phyloP scores from a whole-genome alignment of 1,284 basidiomycete species.

The Fomitopsis schrenkii region DNA sequence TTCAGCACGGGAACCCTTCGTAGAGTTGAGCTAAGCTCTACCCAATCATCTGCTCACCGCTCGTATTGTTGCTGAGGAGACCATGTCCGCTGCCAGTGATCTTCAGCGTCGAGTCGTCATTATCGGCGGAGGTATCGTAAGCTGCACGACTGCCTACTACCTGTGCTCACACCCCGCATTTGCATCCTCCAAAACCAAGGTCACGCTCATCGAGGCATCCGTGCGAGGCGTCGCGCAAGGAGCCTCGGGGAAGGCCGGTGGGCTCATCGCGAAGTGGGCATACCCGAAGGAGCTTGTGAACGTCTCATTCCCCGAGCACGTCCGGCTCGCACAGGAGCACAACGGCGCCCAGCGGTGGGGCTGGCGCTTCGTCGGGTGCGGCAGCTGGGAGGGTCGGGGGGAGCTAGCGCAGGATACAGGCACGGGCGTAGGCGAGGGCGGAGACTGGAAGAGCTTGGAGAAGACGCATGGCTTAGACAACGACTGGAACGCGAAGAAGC shows the following conservation, averaged over 20 bases:
- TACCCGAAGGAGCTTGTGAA: constrained; percentile 74
- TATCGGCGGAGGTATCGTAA: constrained; percentile 73
- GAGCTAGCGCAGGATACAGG: constrained; percentile 26
- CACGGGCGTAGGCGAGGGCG: constrained; percentile 26
- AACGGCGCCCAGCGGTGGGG: constrained; percentile 78
- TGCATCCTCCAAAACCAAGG: constrained; percentile 36
- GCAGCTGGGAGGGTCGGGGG: constrained; percentile 63
- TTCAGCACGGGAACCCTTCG: no score
- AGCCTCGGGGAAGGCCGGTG: constrained; percentile 89
- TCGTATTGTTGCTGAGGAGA: neutral
- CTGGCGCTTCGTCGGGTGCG: constrained; percentile 66
- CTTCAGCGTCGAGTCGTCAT: constrained; percentile 33
- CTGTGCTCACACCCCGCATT: constrained; percentile 56
- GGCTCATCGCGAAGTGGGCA: constrained; percentile 84
- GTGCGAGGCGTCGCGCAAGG: constrained; percentile 62
- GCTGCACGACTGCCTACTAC: constrained; percentile 85
- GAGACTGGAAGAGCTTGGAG: constrained; percentile 44
- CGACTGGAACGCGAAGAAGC: constrained; percentile 16
- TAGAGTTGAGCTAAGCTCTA: neutral
- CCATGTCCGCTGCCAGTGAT: constrained; percentile 4
- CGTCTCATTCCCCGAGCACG: constrained; percentile 80
- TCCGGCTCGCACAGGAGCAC: constrained; percentile 71
- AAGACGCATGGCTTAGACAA: constrained; percentile 51
- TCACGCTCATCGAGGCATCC: constrained; percentile 79
- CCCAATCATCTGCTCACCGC: neutral